These are phyloP conservation scores for Naganishia liquefaciens DNA, from an alignment of 1,284 basidiomycete genomes.

Conservation along the genomic window DNA sequence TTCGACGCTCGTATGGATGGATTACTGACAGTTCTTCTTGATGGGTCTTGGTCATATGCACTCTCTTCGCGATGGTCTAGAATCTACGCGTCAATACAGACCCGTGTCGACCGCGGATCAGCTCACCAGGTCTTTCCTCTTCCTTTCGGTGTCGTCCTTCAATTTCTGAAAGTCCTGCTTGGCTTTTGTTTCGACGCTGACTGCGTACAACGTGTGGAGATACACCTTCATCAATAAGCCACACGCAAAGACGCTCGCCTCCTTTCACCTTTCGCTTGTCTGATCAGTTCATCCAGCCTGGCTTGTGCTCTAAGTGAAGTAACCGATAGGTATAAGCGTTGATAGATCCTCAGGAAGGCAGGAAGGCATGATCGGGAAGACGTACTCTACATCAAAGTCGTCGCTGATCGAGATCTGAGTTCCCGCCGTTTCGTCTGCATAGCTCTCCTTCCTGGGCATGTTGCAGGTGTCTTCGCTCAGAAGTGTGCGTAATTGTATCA, in stretches of 20 bases:
- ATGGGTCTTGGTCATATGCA: conserved; percentile 10
- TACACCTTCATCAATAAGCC: background rate
- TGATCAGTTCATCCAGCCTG: conserved; percentile 24
- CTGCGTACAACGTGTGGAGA: background rate
- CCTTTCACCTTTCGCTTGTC: conserved; percentile 14
- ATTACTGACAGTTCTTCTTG: conserved; percentile 11
- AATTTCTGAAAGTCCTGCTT: conserved; percentile 18
- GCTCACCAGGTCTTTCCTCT: conserved; percentile 10
- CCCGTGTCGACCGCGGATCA: background rate
- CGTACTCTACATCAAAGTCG: conserved; percentile 27
- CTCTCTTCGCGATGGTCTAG: background rate
- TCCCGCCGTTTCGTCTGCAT: conserved; percentile 2
- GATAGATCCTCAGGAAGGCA: background rate
- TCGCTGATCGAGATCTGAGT: conserved; percentile 21
- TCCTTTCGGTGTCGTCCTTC: conserved; percentile 8
- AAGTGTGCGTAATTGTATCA: no score
- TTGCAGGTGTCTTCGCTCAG: background rate
- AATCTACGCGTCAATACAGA: background rate
- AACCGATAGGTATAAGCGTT: background rate
- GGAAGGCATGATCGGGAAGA: background rate
- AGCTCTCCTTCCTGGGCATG: conserved; percentile 13
- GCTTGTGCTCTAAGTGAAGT: conserved; percentile 12
- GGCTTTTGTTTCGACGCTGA: conserved; percentile 17
- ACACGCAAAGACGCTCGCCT: background rate
- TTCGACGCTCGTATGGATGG: background rate